Evolutionary conservation across 352 stramenopile species (phyloP), one percentile per base, ranked within the genome.

Genomic region (Pythium vanterpoolii): DNA sequence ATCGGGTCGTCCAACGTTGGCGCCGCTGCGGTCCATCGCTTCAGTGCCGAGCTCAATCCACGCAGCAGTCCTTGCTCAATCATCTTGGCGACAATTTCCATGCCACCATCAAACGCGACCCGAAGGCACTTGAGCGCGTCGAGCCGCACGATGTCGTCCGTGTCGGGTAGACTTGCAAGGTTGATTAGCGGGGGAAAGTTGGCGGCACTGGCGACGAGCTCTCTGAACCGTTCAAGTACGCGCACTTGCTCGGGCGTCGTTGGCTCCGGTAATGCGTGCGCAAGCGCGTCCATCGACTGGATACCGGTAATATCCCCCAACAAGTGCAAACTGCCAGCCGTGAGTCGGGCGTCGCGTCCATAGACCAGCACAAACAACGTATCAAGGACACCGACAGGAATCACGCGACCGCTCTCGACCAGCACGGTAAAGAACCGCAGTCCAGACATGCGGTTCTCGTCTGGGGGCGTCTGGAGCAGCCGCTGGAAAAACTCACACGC

Each of bases 401-500:
- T 74, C 1, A 66, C 68, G 5, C 77, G 70, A 21, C 75, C 76
- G 46, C 74, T 88, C 26, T 87, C 70, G 31, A 89, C 66, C 5
- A 92, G 58, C 1, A 77, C 68, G 9, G 68, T 60, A 46, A 93
- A 93, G 64, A 89, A 93, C 8, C 77, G 80, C 6, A 93, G 64
- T 10, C 75, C 83, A 33, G 79, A 89, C 21, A 89, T 56, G 0
- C 80, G 75, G 49, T 90, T 93, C 31, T 90, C 80, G 27, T 93
- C 83, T 2, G 83, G 80, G 0, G 83, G 83, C 11, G 80, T 93
- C 61, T 90, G 83, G 5, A 93, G 59, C 26, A 93, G 60, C 2
- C 77, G 75, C 45, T 90, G 80, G 52, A 93, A 90, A 42, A 90
- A 90, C 14, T 90, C 83, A 0, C 76, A 90, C 4, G 81, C 76